Conservation (phyloP, 345 rosid species). For the Brassica nigra region DNA sequence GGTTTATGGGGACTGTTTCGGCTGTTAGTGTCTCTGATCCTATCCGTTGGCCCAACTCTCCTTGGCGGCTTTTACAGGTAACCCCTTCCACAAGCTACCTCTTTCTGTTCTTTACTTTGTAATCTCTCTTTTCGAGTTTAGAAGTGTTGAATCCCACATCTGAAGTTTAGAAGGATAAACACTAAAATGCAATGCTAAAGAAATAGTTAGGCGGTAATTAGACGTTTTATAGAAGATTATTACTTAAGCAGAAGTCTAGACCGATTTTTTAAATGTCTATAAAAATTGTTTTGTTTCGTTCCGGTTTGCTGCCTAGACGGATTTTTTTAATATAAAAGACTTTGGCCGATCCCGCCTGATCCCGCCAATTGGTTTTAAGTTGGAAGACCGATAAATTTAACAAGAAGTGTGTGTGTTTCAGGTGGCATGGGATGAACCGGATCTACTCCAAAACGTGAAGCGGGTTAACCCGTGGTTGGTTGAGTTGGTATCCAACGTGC, state of each 20-base stretch:
- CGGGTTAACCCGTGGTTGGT: slow-evolving; percentile 95
- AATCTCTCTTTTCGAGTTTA: neutral
- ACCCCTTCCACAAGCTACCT: neutral
- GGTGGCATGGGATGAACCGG: slow-evolving; percentile 99
- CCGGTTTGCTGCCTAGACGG: neutral
- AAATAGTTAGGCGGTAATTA: neutral
- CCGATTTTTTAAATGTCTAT: too few species aligned
- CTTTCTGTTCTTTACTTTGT: slow-evolving; percentile 4
- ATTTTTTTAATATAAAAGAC: too few species aligned
- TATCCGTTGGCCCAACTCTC: slow-evolving; percentile 85
- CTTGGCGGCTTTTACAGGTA: slow-evolving; percentile 94
- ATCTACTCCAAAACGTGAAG: slow-evolving; percentile 92
- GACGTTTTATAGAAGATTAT: too few species aligned
- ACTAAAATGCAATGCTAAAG: neutral
- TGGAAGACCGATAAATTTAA: neutral
- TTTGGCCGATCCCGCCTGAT: neutral
- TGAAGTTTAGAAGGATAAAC: too few species aligned
- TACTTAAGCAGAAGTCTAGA: neutral
- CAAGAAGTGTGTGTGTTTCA: slow-evolving; percentile 31
- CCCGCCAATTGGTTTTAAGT: neutral
- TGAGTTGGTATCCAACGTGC: slow-evolving; percentile 79
- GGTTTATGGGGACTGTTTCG: slow-evolving; percentile 96
- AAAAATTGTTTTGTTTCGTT: neutral
- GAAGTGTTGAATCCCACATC: neutral
- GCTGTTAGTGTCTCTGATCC: slow-evolving; percentile 76